Base-by-base conservation (phyloP, 2,329 filamentous ascomycete species). In the Furcasterigmium furcatum region DNA sequence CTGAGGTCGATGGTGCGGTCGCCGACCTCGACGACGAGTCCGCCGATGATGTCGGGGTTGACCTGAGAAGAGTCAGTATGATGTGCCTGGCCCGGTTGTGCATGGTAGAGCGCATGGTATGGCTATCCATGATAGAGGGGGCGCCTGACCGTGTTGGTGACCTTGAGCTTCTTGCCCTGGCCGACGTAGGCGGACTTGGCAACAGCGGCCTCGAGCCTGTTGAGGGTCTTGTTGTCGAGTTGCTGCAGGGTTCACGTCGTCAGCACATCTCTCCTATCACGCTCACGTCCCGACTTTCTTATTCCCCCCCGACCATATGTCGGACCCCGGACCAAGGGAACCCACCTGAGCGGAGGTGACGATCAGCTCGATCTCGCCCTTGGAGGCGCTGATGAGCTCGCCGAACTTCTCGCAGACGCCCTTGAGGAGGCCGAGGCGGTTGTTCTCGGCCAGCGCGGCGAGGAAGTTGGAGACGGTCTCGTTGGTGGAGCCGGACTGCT, bases 1-100 rank as follows among this genome's bases (percentile, higher is more conserved):
- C 87, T 94, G 59, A 96, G 87, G 74, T 99, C 94, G 66, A 99
- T 96, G 69, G 92, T 97, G 66, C 92, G 88, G 80, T 97, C 92
- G 63, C 91, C 92, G 58, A 97, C 87, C 77, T 97, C 92, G 64
- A 99, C 92, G 56, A 99, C 74, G 57, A 99, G 84, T 52, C 94
- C 94, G 57, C 94, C 94, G 56, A 95, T 74, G 65, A 99, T 92
- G 48, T 97, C 92, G 51, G 92, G 81, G 82, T 96, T 94, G 71
- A 97, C 88, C 88, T 91, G 55, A 47, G 24, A 46, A n/a, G n/a
- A n/a, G n/a, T n/a, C n/a, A n/a, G n/a, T n/a, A n/a, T n/a, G n/a
- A 48, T 21, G 25, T 19, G 38, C 38, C n/a, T n/a, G n/a, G n/a
- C n/a, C n/a, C n/a, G n/a, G n/a, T n/a, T n/a, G 42, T 48, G 10